phyloP scores from a whole-genome alignment of 768 basidiomycete species.

The Cystobasidium onofrii region DNA sequence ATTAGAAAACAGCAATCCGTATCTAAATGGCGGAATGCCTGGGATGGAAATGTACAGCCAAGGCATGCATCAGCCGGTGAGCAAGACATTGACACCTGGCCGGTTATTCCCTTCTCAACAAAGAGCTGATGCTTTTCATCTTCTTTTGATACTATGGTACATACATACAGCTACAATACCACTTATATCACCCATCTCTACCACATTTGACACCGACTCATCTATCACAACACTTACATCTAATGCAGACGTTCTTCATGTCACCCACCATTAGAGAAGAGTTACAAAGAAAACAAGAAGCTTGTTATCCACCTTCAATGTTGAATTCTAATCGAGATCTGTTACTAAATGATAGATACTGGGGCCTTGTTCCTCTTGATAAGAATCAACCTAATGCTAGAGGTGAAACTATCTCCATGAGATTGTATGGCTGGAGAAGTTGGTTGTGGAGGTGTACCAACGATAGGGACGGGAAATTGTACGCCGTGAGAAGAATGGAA shows the following conservation, averaged over 20 bases:
- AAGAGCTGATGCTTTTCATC: no score
- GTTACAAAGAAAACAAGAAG: conserved; percentile 53
- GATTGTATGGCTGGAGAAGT: conserved; percentile 72
- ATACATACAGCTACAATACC: conserved; percentile 67
- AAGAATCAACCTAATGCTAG: conserved; percentile 35
- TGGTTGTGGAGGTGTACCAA: conserved; percentile 75
- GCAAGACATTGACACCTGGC: not conserved
- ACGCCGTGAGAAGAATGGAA: conserved; percentile 75
- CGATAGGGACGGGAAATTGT: conserved; percentile 65
- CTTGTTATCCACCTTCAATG: conserved; percentile 45
- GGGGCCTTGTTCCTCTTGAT: conserved; percentile 74
- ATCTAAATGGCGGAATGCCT: not conserved
- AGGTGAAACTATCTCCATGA: conserved; percentile 59
- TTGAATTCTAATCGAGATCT: conserved; percentile 43
- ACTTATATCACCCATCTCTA: conserved; percentile 69
- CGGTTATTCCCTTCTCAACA: no score
- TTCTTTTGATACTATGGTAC: no score
- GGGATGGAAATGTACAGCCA: conserved; percentile 6
- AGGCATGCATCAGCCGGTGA: conserved; percentile 9
- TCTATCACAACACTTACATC: conserved; percentile 44
- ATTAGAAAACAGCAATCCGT: not conserved
- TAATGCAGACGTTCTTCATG: conserved; percentile 60
- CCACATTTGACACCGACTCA: conserved; percentile 54
- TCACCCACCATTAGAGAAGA: conserved; percentile 66
- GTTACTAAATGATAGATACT: conserved; percentile 51